Evolutionary conservation across 2,329 filamentous ascomycete species (phyloP), one percentile per base, ranked within the genome.

Genomic region (Fusarium pseudocircinatum): DNA sequence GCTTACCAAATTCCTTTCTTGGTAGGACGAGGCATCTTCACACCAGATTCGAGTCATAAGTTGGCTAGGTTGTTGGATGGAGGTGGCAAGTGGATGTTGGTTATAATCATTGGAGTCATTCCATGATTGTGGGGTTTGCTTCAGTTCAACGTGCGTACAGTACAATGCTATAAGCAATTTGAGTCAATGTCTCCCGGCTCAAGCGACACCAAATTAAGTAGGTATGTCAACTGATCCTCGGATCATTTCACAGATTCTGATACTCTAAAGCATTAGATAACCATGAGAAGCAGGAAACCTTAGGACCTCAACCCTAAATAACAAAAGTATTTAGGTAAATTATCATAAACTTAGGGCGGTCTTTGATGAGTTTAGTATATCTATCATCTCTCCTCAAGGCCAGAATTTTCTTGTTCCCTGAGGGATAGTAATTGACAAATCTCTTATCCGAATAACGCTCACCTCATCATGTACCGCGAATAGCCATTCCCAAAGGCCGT

Each of bases 1-100:
- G 16, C 54, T 50, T n/a, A 76, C 76, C 76, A 78, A 12, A 76
- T 54, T 4, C 56, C 59, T 43, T 78, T 76, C 12, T 75, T 77
- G 2, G 54, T 8, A 26, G 76, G 76, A 2, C 76, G 76, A 1
- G 76, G 76, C 76, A 78, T 78, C 10, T 10, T 5, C 4, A 16
- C 7, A 3, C 37, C 12, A 4, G 9, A n/a, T 20, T 20, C 18
- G 12, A 12, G 18, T 14, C 16, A 15, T 10, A 9, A 11, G 30
- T 30, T 6, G 18, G 36, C 18, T 37, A 18, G 10, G 36, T 37
- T 37, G 36, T 34, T 14, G 32, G 36, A 56, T 26, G 47, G 10
- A 66, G 13, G 42, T 22, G 20, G 4, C 4, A 34, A 18, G 32
- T 52, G 52, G 30, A 18, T 30, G 16, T 49, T 54, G 26, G 6